A percentile compares a stretch with the other conserved stretches of the same genome.
Conservation (phyloP, 352 stramenopile genomes). For the Globisporangium solare region DNA sequence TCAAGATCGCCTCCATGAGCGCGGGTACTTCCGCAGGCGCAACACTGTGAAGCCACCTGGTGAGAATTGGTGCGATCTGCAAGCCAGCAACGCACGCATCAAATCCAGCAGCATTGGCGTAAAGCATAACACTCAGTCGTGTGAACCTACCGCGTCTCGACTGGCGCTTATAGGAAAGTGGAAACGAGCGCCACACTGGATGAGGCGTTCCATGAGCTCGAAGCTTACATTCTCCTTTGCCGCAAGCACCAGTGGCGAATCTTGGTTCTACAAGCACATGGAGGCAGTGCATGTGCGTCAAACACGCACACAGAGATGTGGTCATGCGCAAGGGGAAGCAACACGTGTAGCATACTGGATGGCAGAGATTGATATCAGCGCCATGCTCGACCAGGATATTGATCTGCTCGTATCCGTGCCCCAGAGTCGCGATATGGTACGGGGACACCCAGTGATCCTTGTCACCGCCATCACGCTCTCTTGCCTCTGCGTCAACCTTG, state of each 20-base stretch:
- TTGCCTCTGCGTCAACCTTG: background rate
- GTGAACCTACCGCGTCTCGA: constrained; percentile 3
- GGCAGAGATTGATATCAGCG: constrained; percentile 1
- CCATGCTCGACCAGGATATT: background rate
- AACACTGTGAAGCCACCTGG: background rate
- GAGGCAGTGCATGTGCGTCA: too few relatives aligned
- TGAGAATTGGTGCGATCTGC: background rate
- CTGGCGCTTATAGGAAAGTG: constrained; percentile 1
- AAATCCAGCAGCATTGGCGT: too few relatives aligned
- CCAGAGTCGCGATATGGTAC: background rate
- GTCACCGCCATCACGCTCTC: background rate
- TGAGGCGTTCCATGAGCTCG: background rate
- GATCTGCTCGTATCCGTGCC: background rate
- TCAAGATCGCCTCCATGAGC: background rate
- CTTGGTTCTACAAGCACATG: too few relatives aligned
- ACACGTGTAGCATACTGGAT: background rate
- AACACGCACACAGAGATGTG: too few relatives aligned
- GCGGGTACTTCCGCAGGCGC: background rate
- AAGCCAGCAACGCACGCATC: background rate
- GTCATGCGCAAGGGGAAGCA: background rate
- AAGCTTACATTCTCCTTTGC: background rate
- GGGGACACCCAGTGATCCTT: background rate
- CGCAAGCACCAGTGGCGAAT: too few relatives aligned
- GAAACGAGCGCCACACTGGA: background rate
- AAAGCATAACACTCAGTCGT: background rate